Evolutionary conservation across 2,329 filamentous ascomycete species (phyloP).

Genomic region (Fusarium sarcochroum): DNA sequence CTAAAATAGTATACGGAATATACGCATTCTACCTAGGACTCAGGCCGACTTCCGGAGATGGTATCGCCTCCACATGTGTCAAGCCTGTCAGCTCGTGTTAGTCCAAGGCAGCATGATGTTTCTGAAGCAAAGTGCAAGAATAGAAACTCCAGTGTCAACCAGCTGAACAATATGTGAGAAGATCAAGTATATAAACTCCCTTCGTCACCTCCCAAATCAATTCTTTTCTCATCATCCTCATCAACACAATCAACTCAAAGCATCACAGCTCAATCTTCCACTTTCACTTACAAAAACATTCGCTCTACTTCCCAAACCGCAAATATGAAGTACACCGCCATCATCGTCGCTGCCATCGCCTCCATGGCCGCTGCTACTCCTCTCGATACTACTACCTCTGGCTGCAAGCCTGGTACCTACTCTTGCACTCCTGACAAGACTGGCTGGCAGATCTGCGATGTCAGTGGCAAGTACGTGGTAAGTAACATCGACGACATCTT

Average conservation of each 20-base stretch:
- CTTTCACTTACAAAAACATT: conserved; percentile 19
- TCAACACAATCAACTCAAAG: conserved; percentile 25
- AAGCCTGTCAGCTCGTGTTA: conserved; percentile 29
- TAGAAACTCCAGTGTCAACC: conserved; percentile 8
- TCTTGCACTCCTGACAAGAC: conserved; percentile 45
- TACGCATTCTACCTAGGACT: background rate
- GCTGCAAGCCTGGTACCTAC: conserved; percentile 56
- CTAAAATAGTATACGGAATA: conserved; percentile 17
- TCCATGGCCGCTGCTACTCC: conserved; percentile 40
- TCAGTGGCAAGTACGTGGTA: conserved; percentile 51
- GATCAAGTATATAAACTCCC: conserved; percentile 31
- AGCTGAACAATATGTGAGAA: accelerated
- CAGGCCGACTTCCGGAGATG: conserved; percentile 5
- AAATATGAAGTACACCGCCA: conserved; percentile 52
- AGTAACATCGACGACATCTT: conserved; percentile 35
- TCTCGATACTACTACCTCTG: conserved; percentile 12
- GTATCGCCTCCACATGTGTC: conserved; percentile 12
- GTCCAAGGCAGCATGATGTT: background rate
- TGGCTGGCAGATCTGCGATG: conserved; percentile 55
- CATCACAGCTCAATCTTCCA: conserved; percentile 2
- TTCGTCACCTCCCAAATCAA: background rate
- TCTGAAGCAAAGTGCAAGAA: conserved; percentile 9
- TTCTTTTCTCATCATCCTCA: conserved; percentile 29
- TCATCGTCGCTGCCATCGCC: conserved; percentile 44
- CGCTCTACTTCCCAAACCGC: conserved; percentile 22